Base-by-base conservation (phyloP, 306 rosid species). In the Alnus glutinosa region DNA sequence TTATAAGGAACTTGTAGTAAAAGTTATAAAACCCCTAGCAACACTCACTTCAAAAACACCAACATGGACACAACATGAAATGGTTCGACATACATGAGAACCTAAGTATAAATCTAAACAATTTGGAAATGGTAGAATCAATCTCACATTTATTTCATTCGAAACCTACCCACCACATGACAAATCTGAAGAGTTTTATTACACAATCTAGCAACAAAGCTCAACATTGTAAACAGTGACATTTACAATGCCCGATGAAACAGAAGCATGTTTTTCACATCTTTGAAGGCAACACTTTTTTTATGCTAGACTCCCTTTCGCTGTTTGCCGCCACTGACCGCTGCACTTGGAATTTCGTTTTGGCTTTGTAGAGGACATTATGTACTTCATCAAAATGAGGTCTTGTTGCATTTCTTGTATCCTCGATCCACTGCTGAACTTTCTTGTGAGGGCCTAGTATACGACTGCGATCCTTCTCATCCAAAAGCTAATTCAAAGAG, bases 311-410 rank as follows among this genome's bases (percentile, higher is more conserved):
- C 52, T 75, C 61, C 12, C 55, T 81, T 74, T 16, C 75, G 23
- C 71, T 75, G 52, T 57, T 80, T 61, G 77, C 81, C 55, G 61
- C 82, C 68, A 30, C 50, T n/a, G 80, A 69, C 74, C 71, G 80
- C 88, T 48, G 84, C 88, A 36, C 62, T 50, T 77, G 82, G 51
- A 90, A 69, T 70, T 55, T 90, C 58, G 36, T 66, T 82, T 89
- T 95, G 80, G 87, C 74, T 80, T 71, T 83, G 76, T 47, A 80
- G 44, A 95, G 90, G 57, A 88, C 12, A 16, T 79, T 79, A 76
- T 92, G 97, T 71, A 89, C 90, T 80, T 91, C 96, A 37, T 95
- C 89, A 84, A 92, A 95, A 80, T 91, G 93, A 69, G 98, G 99
- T 67, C 72, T 90, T 0, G 92, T 93, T 55, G 97, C 97, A 79